Base-by-base conservation (phyloP, 208 protist genomes). In the Leishmania amazonensis region DNA sequence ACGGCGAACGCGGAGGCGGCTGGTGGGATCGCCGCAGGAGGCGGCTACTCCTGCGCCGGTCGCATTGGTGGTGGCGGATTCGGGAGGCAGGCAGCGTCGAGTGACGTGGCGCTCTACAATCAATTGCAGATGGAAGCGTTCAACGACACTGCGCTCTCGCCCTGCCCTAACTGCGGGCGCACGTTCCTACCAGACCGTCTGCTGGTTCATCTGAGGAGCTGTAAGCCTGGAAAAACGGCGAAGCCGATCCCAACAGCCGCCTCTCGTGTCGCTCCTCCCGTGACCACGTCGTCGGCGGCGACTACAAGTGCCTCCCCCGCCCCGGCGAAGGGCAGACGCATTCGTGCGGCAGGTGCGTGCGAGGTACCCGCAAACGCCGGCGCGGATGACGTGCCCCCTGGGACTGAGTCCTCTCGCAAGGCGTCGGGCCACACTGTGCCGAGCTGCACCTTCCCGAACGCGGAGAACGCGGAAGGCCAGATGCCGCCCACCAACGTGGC, bases 171-270 rank as follows among this genome's bases (percentile, higher is more conserved):
- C 82, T 99, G 97, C 81, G 89, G 90, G 71, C 92, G 97, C 83
- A 98, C 92, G 35, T 99, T 99, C 76, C 76, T 97, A 53, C 97
- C 97, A 1, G 96, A 98, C 62, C 90, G 94, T 7, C 89, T 99
- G 31, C 89, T 92, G 80, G 86, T 99, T 31, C 97, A 99, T 79
- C 83, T 95, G 75, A 88, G 90, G 53, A 96, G 91, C 81, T 99
- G 97, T 85, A 96, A 93, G 80, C 91, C 94, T 0, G 93, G 88
- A 0, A 49, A 81, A 35, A 85, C 89, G 8, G 88, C 91, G 6
- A 91, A 87, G 31, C 78, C 74, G 5, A 6, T 75, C 31, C 40
- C 85, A 95, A 19, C 96, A 96, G 83, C 81, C 91, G 57, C 87
- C 87, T 58, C 85, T 85, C 80, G 96, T 91, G 79, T 94, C 90